phyloP scores from a whole-genome alignment of 495 filamentous ascomycete species.

The Penicillium atrosanguineum region DNA sequence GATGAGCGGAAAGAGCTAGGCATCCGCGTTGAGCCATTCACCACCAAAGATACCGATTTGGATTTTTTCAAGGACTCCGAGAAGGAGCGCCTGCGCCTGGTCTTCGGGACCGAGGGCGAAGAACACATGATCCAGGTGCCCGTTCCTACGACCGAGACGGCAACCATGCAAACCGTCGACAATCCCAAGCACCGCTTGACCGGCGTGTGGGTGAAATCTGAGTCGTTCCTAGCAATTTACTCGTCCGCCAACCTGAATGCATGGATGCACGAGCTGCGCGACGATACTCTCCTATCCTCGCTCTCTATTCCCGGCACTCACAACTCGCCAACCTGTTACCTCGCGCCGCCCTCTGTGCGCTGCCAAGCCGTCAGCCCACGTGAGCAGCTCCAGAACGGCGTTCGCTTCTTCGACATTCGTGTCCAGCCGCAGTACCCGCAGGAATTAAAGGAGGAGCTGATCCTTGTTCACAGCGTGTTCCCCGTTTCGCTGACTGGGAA shows the following conservation, averaged over 20 bases:
- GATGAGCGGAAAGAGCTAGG: slow-evolving; percentile 48
- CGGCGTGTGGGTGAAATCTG: slow-evolving; percentile 63
- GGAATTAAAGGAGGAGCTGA: slow-evolving; percentile 54
- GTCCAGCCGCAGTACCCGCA: slow-evolving; percentile 62
- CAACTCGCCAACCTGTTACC: slow-evolving; percentile 82
- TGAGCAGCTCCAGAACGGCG: slow-evolving; percentile 82
- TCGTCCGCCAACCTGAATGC: slow-evolving; percentile 64
- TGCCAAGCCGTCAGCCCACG: slow-evolving; percentile 80
- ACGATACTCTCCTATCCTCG: slow-evolving; percentile 68
- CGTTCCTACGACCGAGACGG: slow-evolving; percentile 52
- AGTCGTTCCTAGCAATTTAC: slow-evolving; percentile 71
- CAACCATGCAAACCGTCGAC: slow-evolving; percentile 50
- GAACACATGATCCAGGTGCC: slow-evolving; percentile 61
- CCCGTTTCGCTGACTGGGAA: slow-evolving; percentile 67
- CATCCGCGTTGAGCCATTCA: slow-evolving; percentile 58
- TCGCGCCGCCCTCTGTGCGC: slow-evolving; percentile 85
- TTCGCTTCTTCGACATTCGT: slow-evolving; percentile 92
- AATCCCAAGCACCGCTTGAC: slow-evolving; percentile 65
- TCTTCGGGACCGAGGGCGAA: slow-evolving; percentile 60
- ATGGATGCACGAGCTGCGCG: slow-evolving; percentile 78
- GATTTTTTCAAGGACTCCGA: slow-evolving; percentile 41
- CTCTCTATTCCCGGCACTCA: slow-evolving; percentile 95
- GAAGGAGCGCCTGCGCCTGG: slow-evolving; percentile 58
- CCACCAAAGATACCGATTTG: slow-evolving; percentile 54
- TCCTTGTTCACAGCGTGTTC: slow-evolving; percentile 75